Conservation (phyloP, 805 yeast species). For the Tetrapisispora namnaoensis region DNA sequence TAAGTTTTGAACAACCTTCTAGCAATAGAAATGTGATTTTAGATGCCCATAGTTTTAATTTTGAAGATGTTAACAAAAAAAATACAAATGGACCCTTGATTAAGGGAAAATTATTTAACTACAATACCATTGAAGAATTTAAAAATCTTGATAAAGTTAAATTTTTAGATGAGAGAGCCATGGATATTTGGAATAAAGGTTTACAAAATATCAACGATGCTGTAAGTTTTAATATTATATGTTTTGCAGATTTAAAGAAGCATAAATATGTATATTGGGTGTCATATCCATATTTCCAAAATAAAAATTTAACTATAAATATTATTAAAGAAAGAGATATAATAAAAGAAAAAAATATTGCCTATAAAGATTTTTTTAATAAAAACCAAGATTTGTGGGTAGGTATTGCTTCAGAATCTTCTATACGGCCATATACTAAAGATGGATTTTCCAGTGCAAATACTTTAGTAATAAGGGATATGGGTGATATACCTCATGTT, state of each 20-base stretch:
- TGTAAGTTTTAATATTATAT: constrained; percentile 39
- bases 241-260: constrained; percentile 84
- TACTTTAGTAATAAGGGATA: constrained; percentile 33
- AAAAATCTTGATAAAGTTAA: constrained; percentile 53
- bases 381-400: constrained; percentile 19
- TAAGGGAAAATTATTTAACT: constrained; percentile 43
- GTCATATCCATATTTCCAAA: constrained; percentile 56
- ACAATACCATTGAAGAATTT: constrained; percentile 82
- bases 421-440: constrained; percentile 13
- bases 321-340: neutral
- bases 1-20: constrained; percentile 17
- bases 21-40: constrained; percentile 16
- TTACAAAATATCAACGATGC: constrained; percentile 23
- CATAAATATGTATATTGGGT: constrained; percentile 87
- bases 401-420: constrained; percentile 15
- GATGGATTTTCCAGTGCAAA: constrained; percentile 6
- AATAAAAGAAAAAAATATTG: neutral
- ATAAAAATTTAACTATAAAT: constrained; percentile 4
- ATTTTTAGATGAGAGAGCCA: constrained; percentile 39
- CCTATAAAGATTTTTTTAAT: constrained; percentile 13
- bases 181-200: constrained; percentile 19
- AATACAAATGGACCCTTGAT: constrained; percentile 5
- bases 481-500: constrained; percentile 25
- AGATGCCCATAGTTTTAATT: constrained; percentile 24
- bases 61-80: constrained; percentile 11